Evolutionary conservation across 139 green algal genomes (phyloP), one percentile per base, ranked within the genome.

Genomic region (Micractinium sp.): DNA sequence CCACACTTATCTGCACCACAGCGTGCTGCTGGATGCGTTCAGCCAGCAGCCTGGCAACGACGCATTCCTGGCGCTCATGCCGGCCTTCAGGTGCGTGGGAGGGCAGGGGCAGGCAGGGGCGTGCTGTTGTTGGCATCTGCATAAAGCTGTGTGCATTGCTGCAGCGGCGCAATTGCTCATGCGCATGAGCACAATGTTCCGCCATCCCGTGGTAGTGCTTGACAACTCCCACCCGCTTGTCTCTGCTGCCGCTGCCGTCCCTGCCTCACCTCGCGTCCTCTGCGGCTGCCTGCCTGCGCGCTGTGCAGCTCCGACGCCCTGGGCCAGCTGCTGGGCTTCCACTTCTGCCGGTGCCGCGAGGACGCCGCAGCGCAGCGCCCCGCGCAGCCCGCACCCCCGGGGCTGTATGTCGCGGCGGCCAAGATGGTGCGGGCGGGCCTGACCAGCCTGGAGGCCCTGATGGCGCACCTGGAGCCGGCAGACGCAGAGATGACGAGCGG

Each of bases 1-100:
- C 47, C 47, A n/a, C n/a, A n/a, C n/a, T n/a, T n/a, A n/a, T 9
- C 47, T 56, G 47, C 47, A 5, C 5, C 18, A 63, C 82, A 87
- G 97, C 90, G 81, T 98, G 36, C 90, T 97, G 73, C 90, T 98
- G 85, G 95, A 96, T 25, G 95, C 94, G 0, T 94, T 91, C 33
- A 90, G 92, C 80, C n/a, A 71, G 33, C 90, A 95, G 81, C 91
- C 92, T 29, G 20, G 85, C 47, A 93, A 93, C 71, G 67, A 76
- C 4, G 73, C 89, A 27, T 92, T 92, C 77, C 84, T 95, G 82
- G 19, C 36, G 4, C 89, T 96, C 29, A 53, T 95, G 78, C 74
- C 35, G 20, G 66, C 87, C 13, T 95, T 95, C 74, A 85, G 77
- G 36, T 89, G 78, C 2, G 75, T 31, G 35, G 35, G 35, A 14